phyloP scores from a whole-genome alignment of 2,329 filamentous ascomycete genomes.

The Talaromyces sp. region DNA sequence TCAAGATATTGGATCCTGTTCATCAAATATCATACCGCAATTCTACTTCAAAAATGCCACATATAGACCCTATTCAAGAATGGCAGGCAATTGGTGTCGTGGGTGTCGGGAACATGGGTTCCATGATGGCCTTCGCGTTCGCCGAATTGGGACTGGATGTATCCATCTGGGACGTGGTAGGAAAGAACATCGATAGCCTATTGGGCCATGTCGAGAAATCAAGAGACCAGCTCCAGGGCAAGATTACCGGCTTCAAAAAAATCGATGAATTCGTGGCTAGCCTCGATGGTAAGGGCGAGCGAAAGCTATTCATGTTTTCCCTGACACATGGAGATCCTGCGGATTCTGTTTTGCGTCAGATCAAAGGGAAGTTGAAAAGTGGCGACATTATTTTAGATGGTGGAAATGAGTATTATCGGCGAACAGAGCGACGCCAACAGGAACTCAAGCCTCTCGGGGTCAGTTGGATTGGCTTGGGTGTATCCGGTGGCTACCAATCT shows the following conservation, averaged over 20 bases:
- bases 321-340: conserved; percentile 38
- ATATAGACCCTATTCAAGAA: conserved; percentile 20
- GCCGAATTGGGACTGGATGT: conserved; percentile 36
- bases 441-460: conserved; percentile 54
- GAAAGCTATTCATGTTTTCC: conserved; percentile 38
- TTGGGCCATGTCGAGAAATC: conserved; percentile 21
- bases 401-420: conserved; percentile 62
- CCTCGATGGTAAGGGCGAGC: conserved; percentile 27
- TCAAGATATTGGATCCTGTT: background rate
- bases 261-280: conserved; percentile 33
- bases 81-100: conserved; percentile 38
- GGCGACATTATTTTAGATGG: conserved; percentile 66
- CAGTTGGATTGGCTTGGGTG: conserved; percentile 63
- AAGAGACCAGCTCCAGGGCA: conserved; percentile 23
- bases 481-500: conserved; percentile 65
- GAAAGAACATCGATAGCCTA: conserved; percentile 31
- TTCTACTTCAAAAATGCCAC: conserved; percentile 9
- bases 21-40: background rate
- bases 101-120: conserved; percentile 40
- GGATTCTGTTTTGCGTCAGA: conserved; percentile 31
- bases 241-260: conserved; percentile 31
- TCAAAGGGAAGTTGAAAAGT: conserved; percentile 49
- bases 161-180: conserved; percentile 36
- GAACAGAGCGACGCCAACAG: conserved; percentile 59
- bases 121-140: conserved; percentile 41